A percentile compares a stretch with the other conserved stretches of the same genome.
phyloP scores from a whole-genome alignment of 169 alveolate species.

The Cryptosporidium viatorum region DNA sequence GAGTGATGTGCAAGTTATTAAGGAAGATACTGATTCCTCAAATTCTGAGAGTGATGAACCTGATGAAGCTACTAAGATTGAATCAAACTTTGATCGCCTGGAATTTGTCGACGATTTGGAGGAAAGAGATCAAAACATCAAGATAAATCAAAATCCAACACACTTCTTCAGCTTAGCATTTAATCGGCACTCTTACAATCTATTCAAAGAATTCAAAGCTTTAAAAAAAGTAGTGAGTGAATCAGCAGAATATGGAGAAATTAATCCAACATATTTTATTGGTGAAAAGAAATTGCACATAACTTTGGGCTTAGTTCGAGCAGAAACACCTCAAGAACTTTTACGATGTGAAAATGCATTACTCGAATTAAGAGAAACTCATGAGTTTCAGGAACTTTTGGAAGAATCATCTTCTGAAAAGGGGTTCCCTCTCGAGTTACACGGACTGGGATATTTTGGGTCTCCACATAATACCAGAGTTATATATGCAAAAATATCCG shows the following conservation, averaged over 20 bases:
- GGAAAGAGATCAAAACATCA: background rate
- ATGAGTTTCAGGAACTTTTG: conserved; percentile 7
- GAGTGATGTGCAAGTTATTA: background rate
- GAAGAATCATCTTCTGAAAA: background rate
- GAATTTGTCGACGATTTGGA: background rate
- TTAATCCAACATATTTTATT: conserved; percentile 36
- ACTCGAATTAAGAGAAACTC: conserved; percentile 1
- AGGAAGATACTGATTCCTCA: background rate
- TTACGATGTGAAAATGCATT: conserved; percentile 8
- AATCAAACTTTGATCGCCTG: background rate
- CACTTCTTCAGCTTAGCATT: conserved; percentile 62
- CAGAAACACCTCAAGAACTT: conserved; percentile 20
- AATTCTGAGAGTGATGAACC: conserved; percentile 21
- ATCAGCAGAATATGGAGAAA: conserved; percentile 43
- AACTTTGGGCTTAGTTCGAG: conserved; percentile 51
- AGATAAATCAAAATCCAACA: conserved; percentile 34
- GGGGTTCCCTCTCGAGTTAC: conserved; percentile 34
- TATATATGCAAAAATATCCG: conserved; percentile 15
- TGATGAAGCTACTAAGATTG: background rate
- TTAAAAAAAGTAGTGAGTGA: conserved; percentile 6
- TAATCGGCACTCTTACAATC: conserved; percentile 13
- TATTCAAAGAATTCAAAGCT: conserved; percentile 16
- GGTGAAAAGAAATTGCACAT: conserved; percentile 49
- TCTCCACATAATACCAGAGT: conserved; percentile 33
- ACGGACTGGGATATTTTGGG: conserved; percentile 49